Percentiles rank a stretch among this genome's conserved stretches.
Evolutionary conservation across 2,329 filamentous ascomycete genomes (phyloP).

Genomic region (Aschersonia sp.): DNA sequence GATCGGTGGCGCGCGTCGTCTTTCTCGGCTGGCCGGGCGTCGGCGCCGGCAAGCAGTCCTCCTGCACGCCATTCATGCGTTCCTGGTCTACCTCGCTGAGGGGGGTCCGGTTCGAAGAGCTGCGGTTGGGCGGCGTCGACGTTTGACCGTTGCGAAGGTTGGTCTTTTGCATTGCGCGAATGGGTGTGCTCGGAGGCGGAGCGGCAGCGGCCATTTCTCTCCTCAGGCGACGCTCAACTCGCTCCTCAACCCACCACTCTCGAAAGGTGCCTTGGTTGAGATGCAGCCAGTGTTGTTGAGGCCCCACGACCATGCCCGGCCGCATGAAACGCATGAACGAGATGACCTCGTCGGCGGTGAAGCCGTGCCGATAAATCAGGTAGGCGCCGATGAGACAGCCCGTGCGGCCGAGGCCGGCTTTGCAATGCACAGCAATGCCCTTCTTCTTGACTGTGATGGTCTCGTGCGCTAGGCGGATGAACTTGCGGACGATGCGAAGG

Average conservation of each 20-base stretch:
- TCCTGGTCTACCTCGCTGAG: constrained; percentile 92
- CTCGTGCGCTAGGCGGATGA: constrained; percentile 87
- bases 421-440: constrained; percentile 95
- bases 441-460: constrained; percentile 85
- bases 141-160: constrained; percentile 50
- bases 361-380: constrained; percentile 91
- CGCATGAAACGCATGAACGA: constrained; percentile 99
- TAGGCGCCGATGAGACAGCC: constrained; percentile 96
- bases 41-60: constrained; percentile 86
- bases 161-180: constrained; percentile 45
- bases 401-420: constrained; percentile 87
- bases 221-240: constrained; percentile 53
- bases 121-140: constrained; percentile 74
- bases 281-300: constrained; percentile 97
- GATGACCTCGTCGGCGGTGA: constrained; percentile 94
- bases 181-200: constrained; percentile 41
- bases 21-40: constrained; percentile 94
- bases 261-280: constrained; percentile 93
- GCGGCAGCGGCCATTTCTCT: constrained; percentile 41
- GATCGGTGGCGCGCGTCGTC: constrained; percentile 60
- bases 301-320: constrained; percentile 96
- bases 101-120: constrained; percentile 61
- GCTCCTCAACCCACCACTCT: constrained; percentile 96
- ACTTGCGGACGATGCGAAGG: constrained; percentile 77
- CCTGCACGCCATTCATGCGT: constrained; percentile 52